Percentiles rank a stretch among this genome's conserved stretches.
phyloP scores from a whole-genome alignment of 139 green algal genomes.

The Coelastrella sp. region DNA sequence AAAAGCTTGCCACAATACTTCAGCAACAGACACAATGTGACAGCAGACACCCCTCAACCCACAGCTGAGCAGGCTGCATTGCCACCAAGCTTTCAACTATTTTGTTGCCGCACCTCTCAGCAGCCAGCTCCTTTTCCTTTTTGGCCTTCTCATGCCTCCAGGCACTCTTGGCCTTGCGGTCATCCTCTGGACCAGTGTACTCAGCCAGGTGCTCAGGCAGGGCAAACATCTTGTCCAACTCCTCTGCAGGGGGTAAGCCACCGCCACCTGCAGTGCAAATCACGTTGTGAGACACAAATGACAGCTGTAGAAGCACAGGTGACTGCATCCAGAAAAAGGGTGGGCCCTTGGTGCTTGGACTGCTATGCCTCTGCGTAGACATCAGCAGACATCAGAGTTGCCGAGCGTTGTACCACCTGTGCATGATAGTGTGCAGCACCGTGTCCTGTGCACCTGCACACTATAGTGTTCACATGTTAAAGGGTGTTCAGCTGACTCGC shows the following conservation, averaged over 20 bases:
- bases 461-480: too few relatives aligned
- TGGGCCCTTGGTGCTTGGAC: too few relatives aligned
- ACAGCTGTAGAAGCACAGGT: background rate
- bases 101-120: constrained; percentile 18
- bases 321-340: background rate
- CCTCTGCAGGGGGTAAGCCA: background rate
- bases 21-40: too few relatives aligned
- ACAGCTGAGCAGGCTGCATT: background rate
- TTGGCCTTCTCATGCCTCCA: constrained; percentile 27
- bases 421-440: too few relatives aligned
- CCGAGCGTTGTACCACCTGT: too few relatives aligned
- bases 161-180: constrained; percentile 37
- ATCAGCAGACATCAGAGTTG: too few relatives aligned
- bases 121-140: constrained; percentile 28
- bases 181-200: constrained; percentile 26
- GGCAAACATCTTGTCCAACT: constrained; percentile 34
- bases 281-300: background rate
- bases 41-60: background rate
- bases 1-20: background rate
- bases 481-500: background rate
- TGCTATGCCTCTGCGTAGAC: too few relatives aligned
- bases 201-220: constrained; percentile 19
- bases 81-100: background rate
- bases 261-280: background rate
- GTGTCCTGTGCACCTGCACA: constrained; percentile 1